Evolutionary conservation across 257 asterid genomes (phyloP), one percentile per base, ranked within the genome.

Genomic region (Jasminum sambac): DNA sequence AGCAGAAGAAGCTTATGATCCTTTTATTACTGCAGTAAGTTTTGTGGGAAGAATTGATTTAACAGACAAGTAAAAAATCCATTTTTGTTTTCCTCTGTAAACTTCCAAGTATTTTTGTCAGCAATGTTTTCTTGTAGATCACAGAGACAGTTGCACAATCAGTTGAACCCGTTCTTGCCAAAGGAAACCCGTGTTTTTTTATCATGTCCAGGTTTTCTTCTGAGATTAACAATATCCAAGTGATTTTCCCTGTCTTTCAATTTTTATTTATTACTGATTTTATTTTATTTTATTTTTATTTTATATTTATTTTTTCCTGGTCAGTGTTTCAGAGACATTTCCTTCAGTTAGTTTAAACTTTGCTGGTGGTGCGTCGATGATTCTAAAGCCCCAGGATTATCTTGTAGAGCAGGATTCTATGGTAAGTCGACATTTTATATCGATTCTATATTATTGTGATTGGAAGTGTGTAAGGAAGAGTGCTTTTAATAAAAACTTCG

Each of bases 301-400:
- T 1, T 30, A 4, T 30, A 4, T 30, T 30, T 30, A 30, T 55
- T 59, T 38, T 63, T 64, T 43, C 70, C 44, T 76, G 55, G 61
- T 26, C 68, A 91, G 98, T 69, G 61, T 91, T 67, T 81, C 92
- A 4, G 92, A 88, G 37, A 77, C 79, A 72, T 95, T 95, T 82
- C 99, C 99, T 60, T 71, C 46, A n/a, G 96, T 95, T 69, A 84
- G 83, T 83, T 80, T 95, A 26, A 88, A 84, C 82, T 95, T 95
- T 70, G 95, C 89, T 14, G 95, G 95, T 72, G 98, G 98, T 72
- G 96, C 84, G 38, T 78, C 96, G 55, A 91, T 94, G 99, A 48
- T 84, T 24, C 80, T 94, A 75, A 83, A 81, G 81, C 96, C 98
- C 41, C 82, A 84, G 76, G 99, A 91, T 71, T 95, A 95, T 87